Evolutionary conservation across 305 asterid genomes (phyloP).

Genomic region (Rubia tinctorum): DNA sequence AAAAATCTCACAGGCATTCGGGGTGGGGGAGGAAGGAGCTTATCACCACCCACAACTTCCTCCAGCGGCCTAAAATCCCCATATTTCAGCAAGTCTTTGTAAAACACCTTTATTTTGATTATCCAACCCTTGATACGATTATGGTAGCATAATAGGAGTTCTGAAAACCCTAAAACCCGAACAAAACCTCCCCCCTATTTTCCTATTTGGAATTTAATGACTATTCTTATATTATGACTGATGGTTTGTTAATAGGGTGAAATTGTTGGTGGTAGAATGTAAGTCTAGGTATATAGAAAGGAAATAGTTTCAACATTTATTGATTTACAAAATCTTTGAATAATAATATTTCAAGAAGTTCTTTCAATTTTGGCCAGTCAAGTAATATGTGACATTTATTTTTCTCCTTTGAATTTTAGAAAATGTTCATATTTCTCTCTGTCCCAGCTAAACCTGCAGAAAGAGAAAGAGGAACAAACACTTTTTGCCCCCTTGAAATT

Average conservation of each 20-base stretch:
- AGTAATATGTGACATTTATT: too few relatives aligned
- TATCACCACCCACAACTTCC: neutral
- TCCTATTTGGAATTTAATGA: slow-evolving; percentile 13
- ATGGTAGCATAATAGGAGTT: slow-evolving; percentile 39
- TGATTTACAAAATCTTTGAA: too few relatives aligned
- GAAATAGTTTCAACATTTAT: too few relatives aligned
- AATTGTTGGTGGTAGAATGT: neutral
- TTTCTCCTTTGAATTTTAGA: too few relatives aligned
- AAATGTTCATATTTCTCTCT: too few relatives aligned
- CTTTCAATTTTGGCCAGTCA: too few relatives aligned
- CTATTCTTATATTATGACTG: neutral
- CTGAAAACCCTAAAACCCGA: slow-evolving; percentile 17
- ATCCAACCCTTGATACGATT: neutral
- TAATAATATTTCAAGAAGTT: too few relatives aligned
- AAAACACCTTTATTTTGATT: neutral
- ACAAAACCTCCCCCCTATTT: slow-evolving; percentile 21
- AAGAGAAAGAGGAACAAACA: too few relatives aligned
- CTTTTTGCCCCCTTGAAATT: too few relatives aligned
- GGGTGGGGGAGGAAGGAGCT: slow-evolving; percentile 1
- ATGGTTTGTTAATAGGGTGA: neutral
- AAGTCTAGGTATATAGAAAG: too few relatives aligned
- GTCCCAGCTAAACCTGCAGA: too few relatives aligned
- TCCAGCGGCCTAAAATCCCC: slow-evolving; percentile 20
- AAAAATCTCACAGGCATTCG: neutral
- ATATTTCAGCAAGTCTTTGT: slow-evolving; percentile 6